Evolutionary conservation across 352 stramenopile genomes (phyloP), one percentile per base, ranked within the genome.

Genomic region (Pythium biforme): DNA sequence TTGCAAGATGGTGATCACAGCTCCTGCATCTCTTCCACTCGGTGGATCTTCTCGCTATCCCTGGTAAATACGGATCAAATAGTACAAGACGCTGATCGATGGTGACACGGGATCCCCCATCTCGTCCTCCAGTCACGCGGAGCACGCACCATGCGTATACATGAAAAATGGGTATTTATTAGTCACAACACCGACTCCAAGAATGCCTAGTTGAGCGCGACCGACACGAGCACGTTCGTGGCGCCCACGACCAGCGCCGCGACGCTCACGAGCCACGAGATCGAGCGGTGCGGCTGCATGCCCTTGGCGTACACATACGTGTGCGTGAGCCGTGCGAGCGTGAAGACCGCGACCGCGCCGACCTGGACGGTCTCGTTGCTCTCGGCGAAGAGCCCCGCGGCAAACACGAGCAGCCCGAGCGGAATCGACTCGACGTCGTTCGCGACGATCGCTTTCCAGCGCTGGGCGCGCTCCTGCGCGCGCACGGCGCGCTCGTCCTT

Each of bases 341-440:
- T 85, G 68, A 74, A 85, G 5, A 59, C 41, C 6, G 59, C 48
- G 45, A 82, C 69, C 20, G 69, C 51, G n/a, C 20, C 57, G 15
- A 57, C 47, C 43, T 57, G 41, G 26, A 70, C 58, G 17, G 37
- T 49, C 37, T 61, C 51, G 34, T 66, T 61, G 47, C 41, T 49
- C 8, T 62, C 33, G 37, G 31, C 46, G 4, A 81, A 49, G 14
- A 78, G 51, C 33, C 73, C 73, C 31, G 33, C 61, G 48, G 43
- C 62, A 29, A 80, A 83, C 15, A 81, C 70, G 9, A 81, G 11
- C 12, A 86, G 59, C 33, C 57, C 69, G 29, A 86, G 66, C 17
- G 76, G 76, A 48, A 86, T 81, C 26, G 64, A 78, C 64, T 86
- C 76, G 14, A 80, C 52, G 55, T 86, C 76, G 62, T 86, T 86